Conservation (phyloP, 2,329 filamentous ascomycete genomes). For the Scytalidium sp. region DNA sequence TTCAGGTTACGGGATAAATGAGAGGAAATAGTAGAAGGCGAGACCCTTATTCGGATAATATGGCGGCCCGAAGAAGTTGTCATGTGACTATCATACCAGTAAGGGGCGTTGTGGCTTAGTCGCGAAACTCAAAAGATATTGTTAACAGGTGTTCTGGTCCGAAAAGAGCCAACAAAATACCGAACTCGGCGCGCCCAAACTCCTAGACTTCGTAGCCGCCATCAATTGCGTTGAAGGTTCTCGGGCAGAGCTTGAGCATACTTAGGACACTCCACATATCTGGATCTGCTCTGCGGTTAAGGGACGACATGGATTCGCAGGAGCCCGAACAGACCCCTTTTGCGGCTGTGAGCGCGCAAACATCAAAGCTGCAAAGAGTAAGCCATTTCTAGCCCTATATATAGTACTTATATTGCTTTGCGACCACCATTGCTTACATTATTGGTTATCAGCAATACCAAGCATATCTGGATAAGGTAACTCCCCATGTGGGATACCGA, state of each 20-base stretch:
- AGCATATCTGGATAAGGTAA: slow-evolving; percentile 88
- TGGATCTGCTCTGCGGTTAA: neutral
- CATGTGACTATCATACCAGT: no score
- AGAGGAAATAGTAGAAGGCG: no score
- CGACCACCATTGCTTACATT: neutral
- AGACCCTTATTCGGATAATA: no score
- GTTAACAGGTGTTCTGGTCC: neutral
- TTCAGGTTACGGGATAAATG: no score
- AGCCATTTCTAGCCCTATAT: slow-evolving; percentile 28
- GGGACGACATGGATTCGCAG: slow-evolving; percentile 69
- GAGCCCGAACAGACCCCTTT: slow-evolving; percentile 92
- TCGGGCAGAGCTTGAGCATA: neutral
- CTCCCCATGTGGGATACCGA: slow-evolving; percentile 83
- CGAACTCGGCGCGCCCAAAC: neutral
- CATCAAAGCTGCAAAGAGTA: slow-evolving; percentile 70
- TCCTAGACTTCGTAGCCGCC: neutral
- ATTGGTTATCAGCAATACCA: slow-evolving; percentile 74
- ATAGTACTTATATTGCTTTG: neutral
- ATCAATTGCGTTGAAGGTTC: neutral
- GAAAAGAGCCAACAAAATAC: neutral
- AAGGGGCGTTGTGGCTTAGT: neutral
- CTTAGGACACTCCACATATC: neutral
- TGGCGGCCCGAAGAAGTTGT: no score
- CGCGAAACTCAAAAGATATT: neutral
- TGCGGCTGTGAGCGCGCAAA: slow-evolving; percentile 83